Percentiles rank a stretch among this genome's conserved stretches.
phyloP scores from a whole-genome alignment of 495 filamentous ascomycete species.

The Neurospora africana region DNA sequence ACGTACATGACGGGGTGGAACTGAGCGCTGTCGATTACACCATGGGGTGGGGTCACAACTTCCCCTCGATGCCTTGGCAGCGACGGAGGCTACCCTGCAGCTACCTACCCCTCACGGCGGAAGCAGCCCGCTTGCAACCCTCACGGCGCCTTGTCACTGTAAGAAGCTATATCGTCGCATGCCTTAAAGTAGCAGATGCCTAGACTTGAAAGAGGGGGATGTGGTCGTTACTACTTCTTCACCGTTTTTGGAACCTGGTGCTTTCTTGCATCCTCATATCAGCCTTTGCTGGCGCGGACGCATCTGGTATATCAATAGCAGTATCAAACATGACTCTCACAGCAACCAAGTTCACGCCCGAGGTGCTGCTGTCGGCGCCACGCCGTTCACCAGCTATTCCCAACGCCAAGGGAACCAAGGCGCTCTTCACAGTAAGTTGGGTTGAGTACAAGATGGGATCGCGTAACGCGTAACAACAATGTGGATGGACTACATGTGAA shows the following conservation, averaged over 20 bases:
- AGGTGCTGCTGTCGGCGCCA: conserved; percentile 78
- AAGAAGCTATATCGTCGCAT: neutral
- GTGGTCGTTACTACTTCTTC: neutral
- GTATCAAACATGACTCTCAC: conserved; percentile 47
- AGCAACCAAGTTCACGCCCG: conserved; percentile 62
- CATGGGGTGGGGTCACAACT: neutral
- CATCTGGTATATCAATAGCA: neutral
- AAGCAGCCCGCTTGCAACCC: neutral
- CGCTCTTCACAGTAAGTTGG: conserved; percentile 52
- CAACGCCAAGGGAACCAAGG: conserved; percentile 57
- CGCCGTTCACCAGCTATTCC: conserved; percentile 68
- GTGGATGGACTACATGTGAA: neutral
- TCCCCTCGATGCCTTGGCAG: neutral
- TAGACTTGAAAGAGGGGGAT: neutral
- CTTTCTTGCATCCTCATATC: conserved; percentile 1
- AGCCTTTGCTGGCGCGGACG: conserved; percentile 1
- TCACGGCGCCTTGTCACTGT: neutral
- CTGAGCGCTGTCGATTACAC: neutral
- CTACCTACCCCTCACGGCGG: neutral
- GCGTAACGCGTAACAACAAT: neutral
- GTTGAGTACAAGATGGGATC: neutral
- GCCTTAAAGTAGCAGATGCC: neutral
- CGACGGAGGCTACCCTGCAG: neutral
- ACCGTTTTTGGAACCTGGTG: neutral
- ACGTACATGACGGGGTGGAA: neutral